Conservation (phyloP, 1,139 yeast genomes). For the Hemisphaericaspora subhashii region DNA sequence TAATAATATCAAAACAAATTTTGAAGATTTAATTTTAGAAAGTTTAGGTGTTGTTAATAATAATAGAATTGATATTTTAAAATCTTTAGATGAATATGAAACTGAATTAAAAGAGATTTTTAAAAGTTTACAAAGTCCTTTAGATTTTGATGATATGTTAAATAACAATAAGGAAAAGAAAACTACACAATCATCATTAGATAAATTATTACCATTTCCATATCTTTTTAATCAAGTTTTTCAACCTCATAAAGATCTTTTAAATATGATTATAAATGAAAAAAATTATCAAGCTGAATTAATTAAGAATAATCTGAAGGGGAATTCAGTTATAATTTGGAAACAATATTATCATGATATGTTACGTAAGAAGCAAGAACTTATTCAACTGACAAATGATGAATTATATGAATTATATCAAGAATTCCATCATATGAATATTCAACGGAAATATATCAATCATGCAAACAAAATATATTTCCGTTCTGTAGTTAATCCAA, state of each 20-base stretch:
- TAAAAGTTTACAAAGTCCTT: conserved; percentile 34
- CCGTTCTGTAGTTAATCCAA: conserved; percentile 26
- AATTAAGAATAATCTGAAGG: conserved; percentile 22
- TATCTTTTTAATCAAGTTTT: conserved; percentile 28
- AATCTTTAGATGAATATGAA: conserved; percentile 28
- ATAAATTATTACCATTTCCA: conserved; percentile 36
- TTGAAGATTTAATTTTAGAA: conserved; percentile 32
- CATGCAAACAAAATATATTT: conserved; percentile 29
- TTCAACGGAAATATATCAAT: conserved; percentile 13
- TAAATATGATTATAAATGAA: conserved; percentile 29
- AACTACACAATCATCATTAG: conserved; percentile 11
- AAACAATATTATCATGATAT: conserved; percentile 29
- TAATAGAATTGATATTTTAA: conserved; percentile 21
- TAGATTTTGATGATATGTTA: conserved; percentile 31
- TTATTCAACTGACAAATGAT: conserved; percentile 24
- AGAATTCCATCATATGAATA: conserved; percentile 24
- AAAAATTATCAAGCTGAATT: conserved; percentile 31
- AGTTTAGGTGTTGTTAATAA: conserved; percentile 15
- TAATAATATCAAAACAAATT: conserved; percentile 29
- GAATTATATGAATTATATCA: conserved; percentile 28
- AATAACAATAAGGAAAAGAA: conserved; percentile 12
- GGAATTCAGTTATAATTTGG: conserved; percentile 36
- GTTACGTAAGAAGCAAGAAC: conserved; percentile 22
- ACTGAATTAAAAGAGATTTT: conserved; percentile 29
- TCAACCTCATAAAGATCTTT: conserved; percentile 24